Base-by-base conservation (phyloP, 306 rosid species). In the Gillenia trifoliata region DNA sequence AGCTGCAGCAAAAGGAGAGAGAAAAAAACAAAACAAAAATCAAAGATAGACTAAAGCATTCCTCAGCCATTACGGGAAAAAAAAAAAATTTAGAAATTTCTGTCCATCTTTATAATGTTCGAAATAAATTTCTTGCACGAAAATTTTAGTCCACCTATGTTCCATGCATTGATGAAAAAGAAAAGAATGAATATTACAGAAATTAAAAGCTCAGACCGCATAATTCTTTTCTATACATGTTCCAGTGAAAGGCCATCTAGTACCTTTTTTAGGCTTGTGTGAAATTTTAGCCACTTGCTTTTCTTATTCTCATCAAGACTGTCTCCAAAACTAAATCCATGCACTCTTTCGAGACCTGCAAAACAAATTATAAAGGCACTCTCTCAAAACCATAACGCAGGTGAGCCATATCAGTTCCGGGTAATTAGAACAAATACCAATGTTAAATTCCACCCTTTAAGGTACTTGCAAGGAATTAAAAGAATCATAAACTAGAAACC, bases 281-380 rank as follows among this genome's bases (percentile, higher is more conserved):
- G 82, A 43, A 94, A 94, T 49, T 84, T 90, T 68, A 81, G 41
- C 99, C 99, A 94, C 81, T 90, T 94, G 89, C 66, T 89, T 71
- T 40, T 88, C 75, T 70, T 90, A 64, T 81, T 0, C 71, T 90
- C 91, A 13, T 88, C 96, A 80, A 92, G 91, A 86, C 97, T 90
- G 66, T 94, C 99, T 64, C 99, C 97, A 38, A 90, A 89, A 56
- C 92, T 85, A 85, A 88, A 94, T 40, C 99, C 99, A 57, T 92
- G 99, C 65, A 94, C 89, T 81, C 91, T 89, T 83, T 85, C 96
- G 50, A 94, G 91, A 71, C 93, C 98, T 94, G 92, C 77, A 78
- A 38, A 56, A 29, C 50, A 77, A 57, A 75, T 82, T 52, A 64
- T 15, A 75, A 15, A 66, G 33, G 50, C 15, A 59, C 15, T 28